phyloP scores from a whole-genome alignment of 139 green algal genomes.

The Closterium sp. region DNA sequence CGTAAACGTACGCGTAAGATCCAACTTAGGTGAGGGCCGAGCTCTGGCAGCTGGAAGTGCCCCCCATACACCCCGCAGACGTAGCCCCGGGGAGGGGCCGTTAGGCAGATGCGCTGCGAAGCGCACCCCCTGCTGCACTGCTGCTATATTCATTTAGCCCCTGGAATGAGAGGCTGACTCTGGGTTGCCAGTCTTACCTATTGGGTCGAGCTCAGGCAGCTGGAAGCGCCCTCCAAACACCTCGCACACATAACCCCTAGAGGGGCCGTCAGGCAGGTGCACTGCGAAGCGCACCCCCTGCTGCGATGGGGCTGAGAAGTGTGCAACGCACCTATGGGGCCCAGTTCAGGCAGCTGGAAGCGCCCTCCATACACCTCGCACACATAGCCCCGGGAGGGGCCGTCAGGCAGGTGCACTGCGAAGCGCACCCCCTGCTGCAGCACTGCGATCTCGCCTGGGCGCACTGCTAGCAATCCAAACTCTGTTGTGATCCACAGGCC shows the following conservation, averaged over 20 bases:
- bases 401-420: conserved; percentile 66
- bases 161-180: too few species aligned
- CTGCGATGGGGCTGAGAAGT: conserved; percentile 66
- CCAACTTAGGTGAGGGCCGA: too few species aligned
- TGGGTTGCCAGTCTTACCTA: too few species aligned
- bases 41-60: conserved; percentile 87
- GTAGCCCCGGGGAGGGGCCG: conserved; percentile 73
- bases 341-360: conserved; percentile 89
- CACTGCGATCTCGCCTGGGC: conserved; percentile 74
- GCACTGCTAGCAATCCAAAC: conserved; percentile 58
- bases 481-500: conserved; percentile 78
- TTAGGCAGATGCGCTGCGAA: conserved; percentile 74
- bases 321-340: conserved; percentile 84
- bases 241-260: conserved; percentile 69
- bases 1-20: too few species aligned
- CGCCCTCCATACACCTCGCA: conserved; percentile 85
- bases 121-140: too few species aligned
- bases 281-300: conserved; percentile 83
- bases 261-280: conserved; percentile 56
- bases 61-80: conserved; percentile 85
- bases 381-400: conserved; percentile 76
- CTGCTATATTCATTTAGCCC: too few species aligned
- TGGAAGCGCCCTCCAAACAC: conserved; percentile 70
- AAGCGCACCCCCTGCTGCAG: conserved; percentile 83
- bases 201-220: too few species aligned